Base-by-base conservation (phyloP, 495 filamentous ascomycete genomes). In the Trichoderma reesei region DNA sequence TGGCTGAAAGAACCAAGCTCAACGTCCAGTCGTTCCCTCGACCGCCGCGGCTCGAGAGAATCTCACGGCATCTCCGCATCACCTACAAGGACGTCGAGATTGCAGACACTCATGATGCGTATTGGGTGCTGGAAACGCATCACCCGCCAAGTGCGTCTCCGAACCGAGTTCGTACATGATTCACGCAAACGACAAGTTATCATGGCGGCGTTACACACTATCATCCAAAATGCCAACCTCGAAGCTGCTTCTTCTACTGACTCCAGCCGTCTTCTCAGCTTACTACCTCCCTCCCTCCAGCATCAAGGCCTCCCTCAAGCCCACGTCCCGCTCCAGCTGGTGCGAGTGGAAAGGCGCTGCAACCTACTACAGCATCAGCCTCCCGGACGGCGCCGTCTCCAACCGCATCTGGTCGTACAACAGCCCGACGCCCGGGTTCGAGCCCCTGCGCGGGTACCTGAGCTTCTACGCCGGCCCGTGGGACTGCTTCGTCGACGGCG, bases 401-500 rank as follows among this genome's bases (percentile, higher is more conserved):
- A 76, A 83, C 70, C 66, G 80, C 7, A 78, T 82, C 34, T 85
- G 83, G 83, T 77, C 74, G 33, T 85, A 85, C 68, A 78, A 82
- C 63, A 68, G 70, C 60, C 83, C 83, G 9, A 79, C 74, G 5
- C 67, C 71, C 63, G 71, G 72, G 2, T 85, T 80, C 67, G 73
- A 76, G 63, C 67, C 67, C 26, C 75, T 85, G 59, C 80, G 78
- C 68, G 79, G 79, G 31, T 80, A 79, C 64, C 67, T 85, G 38
- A 74, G 72, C 61, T 80, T 85, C 64, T 85, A 81, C 68, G 78
- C 72, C 13, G 80, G 78, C 6, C 83, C 83, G 14, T 85, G 83
- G 83, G 78, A 83, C 46, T 85, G 83, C 68, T 84, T 71, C 67
- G 83, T 85, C 14, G 82, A 85, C 73, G 83, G 82, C n/a, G 83